These are phyloP conservation scores for Scheffersomyces parashehatae DNA, from an alignment of 1,139 yeast species.

Conservation along the genomic window DNA sequence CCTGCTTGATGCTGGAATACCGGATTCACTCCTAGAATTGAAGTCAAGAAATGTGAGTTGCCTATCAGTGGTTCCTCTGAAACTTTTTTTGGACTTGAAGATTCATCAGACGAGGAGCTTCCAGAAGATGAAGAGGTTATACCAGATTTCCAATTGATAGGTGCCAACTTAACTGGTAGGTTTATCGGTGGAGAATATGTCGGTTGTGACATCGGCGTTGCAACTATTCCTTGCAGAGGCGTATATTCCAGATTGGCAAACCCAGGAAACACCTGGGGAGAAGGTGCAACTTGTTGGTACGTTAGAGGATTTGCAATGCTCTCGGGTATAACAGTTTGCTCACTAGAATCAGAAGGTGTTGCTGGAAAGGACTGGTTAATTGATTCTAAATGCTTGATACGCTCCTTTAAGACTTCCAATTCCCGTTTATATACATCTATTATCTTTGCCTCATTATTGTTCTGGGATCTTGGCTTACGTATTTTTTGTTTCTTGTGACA, in stretches of 20 bases:
- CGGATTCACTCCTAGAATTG: not conserved
- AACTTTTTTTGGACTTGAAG: not conserved
- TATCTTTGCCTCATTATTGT: not conserved
- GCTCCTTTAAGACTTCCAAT: slow-evolving; percentile 3
- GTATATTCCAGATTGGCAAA: not conserved
- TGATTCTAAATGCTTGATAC: slow-evolving; percentile 3
- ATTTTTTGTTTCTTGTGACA: not conserved
- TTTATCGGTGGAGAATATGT: not conserved
- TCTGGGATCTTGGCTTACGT: not conserved
- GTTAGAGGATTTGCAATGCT: not conserved
- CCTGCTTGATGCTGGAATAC: not conserved
- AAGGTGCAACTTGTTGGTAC: not conserved
- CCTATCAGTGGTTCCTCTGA: not conserved
- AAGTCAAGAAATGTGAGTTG: not conserved
- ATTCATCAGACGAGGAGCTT: not conserved
- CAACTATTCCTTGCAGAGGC: not conserved
- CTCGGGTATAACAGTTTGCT: not conserved
- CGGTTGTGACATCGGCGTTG: not conserved
- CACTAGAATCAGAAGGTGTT: not conserved
- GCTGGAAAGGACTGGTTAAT: not conserved
- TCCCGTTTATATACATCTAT: not conserved
- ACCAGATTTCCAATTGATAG: not conserved
- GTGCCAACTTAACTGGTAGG: not conserved
- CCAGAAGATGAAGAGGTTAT: not conserved
- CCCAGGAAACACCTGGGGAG: not conserved